Base-by-base conservation (phyloP, 2,329 filamentous ascomycete genomes). In the Curvularia sp. region DNA sequence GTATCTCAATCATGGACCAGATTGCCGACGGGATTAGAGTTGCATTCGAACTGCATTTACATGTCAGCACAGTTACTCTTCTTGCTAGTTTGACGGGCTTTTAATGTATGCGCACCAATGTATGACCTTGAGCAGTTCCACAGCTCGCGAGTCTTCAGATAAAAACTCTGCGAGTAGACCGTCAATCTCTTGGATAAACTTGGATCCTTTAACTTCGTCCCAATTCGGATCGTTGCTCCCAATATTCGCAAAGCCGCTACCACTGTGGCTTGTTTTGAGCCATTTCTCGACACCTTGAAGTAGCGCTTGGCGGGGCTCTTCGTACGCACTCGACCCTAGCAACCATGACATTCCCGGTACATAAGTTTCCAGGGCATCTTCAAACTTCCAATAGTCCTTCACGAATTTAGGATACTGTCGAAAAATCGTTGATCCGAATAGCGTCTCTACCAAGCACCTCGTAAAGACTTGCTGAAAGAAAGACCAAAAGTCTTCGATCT, bases 401-500 rank as follows among this genome's bases (percentile, higher is more conserved):
- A 69, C 55, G 12, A 73, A 31, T 4, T 56, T 51, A 4, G 71
- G 71, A 43, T 72, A 71, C 39, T 67, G 55, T 33, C 70, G 69
- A 35, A 75, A 52, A 2, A 75, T 44, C 4, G 54, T 52, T 2
- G 67, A 60, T 1, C 72, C 71, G 31, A 75, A 70, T 4, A 75
- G 38, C 5, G 63, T 65, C 10, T 70, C 64, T 18, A 67, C 44
- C 5, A 59, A 67, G 41, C 70, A 72, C 30, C 67, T 66, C 8
- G 69, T 64, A 30, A 73, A 55, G 1, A 72, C 67, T 44, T 68
- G 65, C 49, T 70, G 65, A 18, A 73, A 61, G 50, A 74, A 75
- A 0, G 69, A 71, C 68, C 67, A 73, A 3, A 71, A 35, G 26
- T 75, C 70, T 53, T 74, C 69, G 20, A 75, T 72, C 12, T 67